A percentile compares a stretch with the other conserved stretches of the same genome.
These are phyloP conservation scores for Avena atlantica DNA, from an alignment of 176 grass and related monocot species.

Conservation along the genomic window DNA sequence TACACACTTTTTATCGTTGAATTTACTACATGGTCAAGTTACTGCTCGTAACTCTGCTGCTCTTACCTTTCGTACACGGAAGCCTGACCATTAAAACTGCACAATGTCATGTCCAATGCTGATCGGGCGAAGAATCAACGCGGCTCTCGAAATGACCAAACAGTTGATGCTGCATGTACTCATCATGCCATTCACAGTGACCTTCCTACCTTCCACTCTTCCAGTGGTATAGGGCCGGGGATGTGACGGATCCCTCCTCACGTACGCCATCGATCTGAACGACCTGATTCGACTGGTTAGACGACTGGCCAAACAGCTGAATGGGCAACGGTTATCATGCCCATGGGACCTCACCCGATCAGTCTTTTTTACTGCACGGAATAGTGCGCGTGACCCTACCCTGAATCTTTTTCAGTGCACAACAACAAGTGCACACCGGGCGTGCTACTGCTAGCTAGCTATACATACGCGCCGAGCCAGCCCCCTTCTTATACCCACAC, in stretches of 20 bases:
- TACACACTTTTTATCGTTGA: not conserved
- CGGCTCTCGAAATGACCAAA: not conserved
- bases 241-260: not conserved
- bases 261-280: not conserved
- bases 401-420: constrained; percentile 41
- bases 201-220: constrained; percentile 2
- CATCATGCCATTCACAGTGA: not conserved
- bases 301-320: constrained; percentile 25
- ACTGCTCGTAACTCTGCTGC: not conserved
- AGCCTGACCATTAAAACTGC: not conserved
- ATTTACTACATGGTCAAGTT: not conserved
- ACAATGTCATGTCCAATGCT: not conserved
- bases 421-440: not conserved
- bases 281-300: constrained; percentile 35
- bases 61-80: not conserved
- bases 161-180: not conserved
- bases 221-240: not conserved
- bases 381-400: constrained; percentile 29
- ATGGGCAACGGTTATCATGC: not conserved
- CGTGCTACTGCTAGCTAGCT: not conserved
- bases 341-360: constrained; percentile 6
- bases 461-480: not conserved
- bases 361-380: constrained; percentile 44
- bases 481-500: constrained; percentile 44
- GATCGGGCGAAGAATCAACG: not conserved